These are phyloP conservation scores for Ascomycota sp. DNA, from an alignment of 2,329 filamentous ascomycete genomes.

Conservation along the genomic window DNA sequence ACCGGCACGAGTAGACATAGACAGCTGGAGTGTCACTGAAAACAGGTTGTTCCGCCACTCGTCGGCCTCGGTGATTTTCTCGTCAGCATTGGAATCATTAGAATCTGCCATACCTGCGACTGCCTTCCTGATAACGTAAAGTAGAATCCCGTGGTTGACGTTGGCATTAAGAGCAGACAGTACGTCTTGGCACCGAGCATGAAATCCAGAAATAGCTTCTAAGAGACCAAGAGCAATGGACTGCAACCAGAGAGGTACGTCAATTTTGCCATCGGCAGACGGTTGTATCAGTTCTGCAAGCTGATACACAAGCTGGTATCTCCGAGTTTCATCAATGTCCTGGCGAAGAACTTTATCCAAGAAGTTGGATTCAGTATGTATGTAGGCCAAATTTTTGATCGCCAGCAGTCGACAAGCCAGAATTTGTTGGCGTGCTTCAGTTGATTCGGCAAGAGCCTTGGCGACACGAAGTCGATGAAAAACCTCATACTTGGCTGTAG, in stretches of 20 bases:
- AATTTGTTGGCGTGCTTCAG: slow-evolving; percentile 49
- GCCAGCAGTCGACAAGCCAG: slow-evolving; percentile 68
- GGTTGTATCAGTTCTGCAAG: slow-evolving; percentile 82
- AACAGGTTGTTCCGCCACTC: slow-evolving; percentile 86
- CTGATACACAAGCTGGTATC: slow-evolving; percentile 79
- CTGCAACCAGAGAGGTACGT: slow-evolving; percentile 58
- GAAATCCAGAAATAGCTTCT: slow-evolving; percentile 68
- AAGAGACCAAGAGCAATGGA: slow-evolving; percentile 63
- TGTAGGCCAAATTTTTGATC: slow-evolving; percentile 78
- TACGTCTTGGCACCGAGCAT: slow-evolving; percentile 59
- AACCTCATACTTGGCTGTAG: slow-evolving; percentile 60
- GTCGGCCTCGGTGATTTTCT: slow-evolving; percentile 47
- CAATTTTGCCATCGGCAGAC: slow-evolving; percentile 43
- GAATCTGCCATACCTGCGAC: slow-evolving; percentile 58
- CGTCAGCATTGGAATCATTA: slow-evolving; percentile 28
- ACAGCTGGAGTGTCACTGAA: slow-evolving; percentile 65
- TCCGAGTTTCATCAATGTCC: slow-evolving; percentile 74
- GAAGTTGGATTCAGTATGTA: slow-evolving; percentile 67
- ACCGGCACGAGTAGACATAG: slow-evolving; percentile 52
- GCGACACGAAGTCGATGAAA: slow-evolving; percentile 67
- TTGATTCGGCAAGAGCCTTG: slow-evolving; percentile 52
- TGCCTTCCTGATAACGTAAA: slow-evolving; percentile 81
- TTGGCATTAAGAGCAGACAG: slow-evolving; percentile 83
- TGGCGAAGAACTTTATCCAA: slow-evolving; percentile 69
- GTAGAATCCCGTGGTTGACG: slow-evolving; percentile 85